Evolutionary conservation across 352 stramenopile species (phyloP), one percentile per base, ranked within the genome.

Genomic region (Pythium scleroteichum): DNA sequence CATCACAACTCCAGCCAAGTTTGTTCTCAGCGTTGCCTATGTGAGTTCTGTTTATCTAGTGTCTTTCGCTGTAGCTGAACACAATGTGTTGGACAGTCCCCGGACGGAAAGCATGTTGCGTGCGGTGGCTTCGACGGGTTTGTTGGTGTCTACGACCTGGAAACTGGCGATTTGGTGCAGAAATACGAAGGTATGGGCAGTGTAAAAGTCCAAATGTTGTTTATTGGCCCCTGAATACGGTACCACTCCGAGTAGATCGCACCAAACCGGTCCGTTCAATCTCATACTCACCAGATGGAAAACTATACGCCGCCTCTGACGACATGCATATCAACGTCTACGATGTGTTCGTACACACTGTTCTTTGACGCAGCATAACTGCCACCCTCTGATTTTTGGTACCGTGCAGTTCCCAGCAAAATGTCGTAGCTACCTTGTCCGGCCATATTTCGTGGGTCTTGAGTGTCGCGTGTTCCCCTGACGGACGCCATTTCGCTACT

Each of bases 241-340:
- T 14, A 14, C 5, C 6, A 49, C 46, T 29, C 2, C 52, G 9
- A 23, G 10, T 44, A 94, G 83, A 94, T 40, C 84, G 84, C 42
- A 87, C 88, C 22, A 97, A 96, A 60, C 88, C 90, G 24, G 87
- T 97, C 53, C 85, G 90, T 5, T 94, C 83, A 27, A 69, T 97
- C 24, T 73, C 79, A 22, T 97, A 95, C 62, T 88, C 85, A 17
- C 71, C 75, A 12, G 87, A 96, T 52, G 89, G 89, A 32, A 94
- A 87, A 51, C 70, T 97, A 20, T 94, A 93, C 69, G 87, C 83
- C 6, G 90, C 88, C 5, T 97, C 87, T 3, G 90, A 97, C 72
- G 90, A 97, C 61, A 96, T 95, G 85, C 82, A 95, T 53, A 68
- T 97, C 59, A 97, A 96, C 53, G 81, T 97, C 56, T 97, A 97